phyloP scores from a whole-genome alignment of 2,329 filamentous ascomycete species.

The Ceratocystis papillata region DNA sequence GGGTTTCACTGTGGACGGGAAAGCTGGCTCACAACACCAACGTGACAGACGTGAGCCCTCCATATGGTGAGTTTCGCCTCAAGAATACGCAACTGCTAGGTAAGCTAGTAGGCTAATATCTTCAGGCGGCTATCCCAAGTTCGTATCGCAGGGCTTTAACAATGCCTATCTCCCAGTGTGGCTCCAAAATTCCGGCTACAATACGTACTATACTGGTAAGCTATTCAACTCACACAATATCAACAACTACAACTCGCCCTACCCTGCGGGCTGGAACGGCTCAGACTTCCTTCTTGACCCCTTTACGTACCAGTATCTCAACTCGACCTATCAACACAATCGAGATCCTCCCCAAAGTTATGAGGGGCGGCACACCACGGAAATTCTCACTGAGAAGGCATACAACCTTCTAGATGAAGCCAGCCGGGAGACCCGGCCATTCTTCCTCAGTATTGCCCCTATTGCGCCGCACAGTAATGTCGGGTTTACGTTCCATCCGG shows the following conservation, averaged over 20 bases:
- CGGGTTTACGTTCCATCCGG: constrained; percentile 26
- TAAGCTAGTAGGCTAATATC: background rate
- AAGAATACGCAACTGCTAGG: constrained; percentile 24
- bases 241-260: constrained; percentile 42
- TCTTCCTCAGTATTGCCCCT: constrained; percentile 48
- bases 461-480: constrained; percentile 31
- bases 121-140: constrained; percentile 39
- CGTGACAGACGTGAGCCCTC: constrained; percentile 42
- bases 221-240: constrained; percentile 43
- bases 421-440: constrained; percentile 37
- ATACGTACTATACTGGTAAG: constrained; percentile 47
- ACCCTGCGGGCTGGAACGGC: constrained; percentile 45
- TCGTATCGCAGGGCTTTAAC: constrained; percentile 41
- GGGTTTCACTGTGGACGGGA: constrained; percentile 50
- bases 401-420: constrained; percentile 44
- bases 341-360: constrained; percentile 42
- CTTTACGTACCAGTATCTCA: constrained; percentile 57
- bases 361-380: constrained; percentile 43
- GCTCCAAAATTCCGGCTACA: constrained; percentile 42
- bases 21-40: constrained; percentile 55
- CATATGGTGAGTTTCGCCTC: constrained; percentile 38
- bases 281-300: constrained; percentile 53
- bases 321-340: constrained; percentile 53
- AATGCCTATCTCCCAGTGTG: constrained; percentile 41
- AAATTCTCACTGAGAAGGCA: constrained; percentile 42